Percentiles rank a stretch among this genome's conserved stretches.
Evolutionary conservation across 768 basidiomycete species (phyloP).

Genomic region (Boletus rubropictus): DNA sequence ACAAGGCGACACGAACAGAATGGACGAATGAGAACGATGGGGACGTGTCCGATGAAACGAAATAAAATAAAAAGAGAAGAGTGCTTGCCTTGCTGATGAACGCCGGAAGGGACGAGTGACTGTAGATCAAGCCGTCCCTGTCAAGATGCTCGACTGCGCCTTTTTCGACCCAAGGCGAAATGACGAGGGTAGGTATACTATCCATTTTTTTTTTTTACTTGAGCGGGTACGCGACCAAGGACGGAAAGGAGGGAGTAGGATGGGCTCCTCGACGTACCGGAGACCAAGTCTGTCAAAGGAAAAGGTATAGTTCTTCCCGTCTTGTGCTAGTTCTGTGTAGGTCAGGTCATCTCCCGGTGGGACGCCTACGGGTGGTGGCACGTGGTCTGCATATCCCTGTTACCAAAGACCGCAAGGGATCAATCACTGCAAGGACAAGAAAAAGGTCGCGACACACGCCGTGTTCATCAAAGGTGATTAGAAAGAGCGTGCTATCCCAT

Average conservation of each 20-base stretch:
- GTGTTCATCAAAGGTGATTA: constrained; percentile 25
- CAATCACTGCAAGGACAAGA: neutral
- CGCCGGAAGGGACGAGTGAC: constrained; percentile 20
- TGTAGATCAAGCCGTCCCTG: constrained; percentile 10
- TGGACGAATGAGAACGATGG: no score
- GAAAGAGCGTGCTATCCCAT: constrained; percentile 17
- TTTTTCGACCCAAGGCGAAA: constrained; percentile 24
- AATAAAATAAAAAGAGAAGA: no score
- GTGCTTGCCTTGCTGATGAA: constrained; percentile 19
- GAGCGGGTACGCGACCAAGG: no score
- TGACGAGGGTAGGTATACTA: constrained; percentile 19
- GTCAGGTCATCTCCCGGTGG: constrained; percentile 21
- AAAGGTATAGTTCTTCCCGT: constrained; percentile 19
- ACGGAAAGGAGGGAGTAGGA: neutral
- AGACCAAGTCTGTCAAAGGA: constrained; percentile 22
- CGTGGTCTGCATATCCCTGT: constrained; percentile 24
- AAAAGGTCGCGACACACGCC: constrained; percentile 11
- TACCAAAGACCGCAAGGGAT: neutral
- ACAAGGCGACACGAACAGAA: neutral
- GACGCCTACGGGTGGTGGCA: constrained; percentile 18
- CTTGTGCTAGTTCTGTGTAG: constrained; percentile 18
- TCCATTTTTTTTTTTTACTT: neutral
- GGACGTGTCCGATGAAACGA: neutral
- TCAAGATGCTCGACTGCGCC: constrained; percentile 14
- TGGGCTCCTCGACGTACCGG: constrained; percentile 13